phyloP scores from a whole-genome alignment of 805 yeast genomes.

The Myxozyma geophila region DNA sequence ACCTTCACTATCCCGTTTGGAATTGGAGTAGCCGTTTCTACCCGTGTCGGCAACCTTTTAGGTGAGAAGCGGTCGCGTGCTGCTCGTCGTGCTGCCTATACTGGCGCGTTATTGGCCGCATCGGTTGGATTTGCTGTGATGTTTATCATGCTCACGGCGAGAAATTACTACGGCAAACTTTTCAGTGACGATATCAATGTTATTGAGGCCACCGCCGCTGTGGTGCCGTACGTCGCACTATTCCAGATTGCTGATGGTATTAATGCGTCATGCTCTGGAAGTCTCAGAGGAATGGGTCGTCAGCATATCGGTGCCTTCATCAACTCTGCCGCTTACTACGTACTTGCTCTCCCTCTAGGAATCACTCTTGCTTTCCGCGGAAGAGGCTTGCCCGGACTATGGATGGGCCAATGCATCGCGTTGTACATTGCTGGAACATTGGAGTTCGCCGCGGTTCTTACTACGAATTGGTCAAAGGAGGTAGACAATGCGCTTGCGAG shows the following conservation, averaged over 20 bases:
- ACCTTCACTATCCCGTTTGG: conserved; percentile 64
- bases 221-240: conserved; percentile 68
- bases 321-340: conserved; percentile 72
- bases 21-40: conserved; percentile 58
- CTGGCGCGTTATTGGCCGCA: conserved; percentile 49
- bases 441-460: conserved; percentile 32
- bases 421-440: conserved; percentile 36
- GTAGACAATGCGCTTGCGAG: conserved; percentile 37
- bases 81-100: conserved; percentile 52
- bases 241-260: conserved; percentile 72
- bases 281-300: conserved; percentile 74
- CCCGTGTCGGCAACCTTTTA: conserved; percentile 59
- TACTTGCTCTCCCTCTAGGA: conserved; percentile 71
- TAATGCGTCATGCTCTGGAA: conserved; percentile 72
- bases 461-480: conserved; percentile 38
- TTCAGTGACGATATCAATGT: conserved; percentile 70
- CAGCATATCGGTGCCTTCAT: conserved; percentile 74
- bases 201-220: conserved; percentile 52
- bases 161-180: conserved; percentile 56
- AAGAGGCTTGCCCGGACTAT: conserved; percentile 63
- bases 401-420: conserved; percentile 68
- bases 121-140: conserved; percentile 40
- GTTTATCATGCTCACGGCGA: conserved; percentile 52
- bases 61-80: conserved; percentile 49
- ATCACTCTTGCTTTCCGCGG: conserved; percentile 59